A percentile compares a stretch with the other conserved stretches of the same genome.
Conservation (phyloP, 1,284 basidiomycete genomes). For the Ganoderma boninense region DNA sequence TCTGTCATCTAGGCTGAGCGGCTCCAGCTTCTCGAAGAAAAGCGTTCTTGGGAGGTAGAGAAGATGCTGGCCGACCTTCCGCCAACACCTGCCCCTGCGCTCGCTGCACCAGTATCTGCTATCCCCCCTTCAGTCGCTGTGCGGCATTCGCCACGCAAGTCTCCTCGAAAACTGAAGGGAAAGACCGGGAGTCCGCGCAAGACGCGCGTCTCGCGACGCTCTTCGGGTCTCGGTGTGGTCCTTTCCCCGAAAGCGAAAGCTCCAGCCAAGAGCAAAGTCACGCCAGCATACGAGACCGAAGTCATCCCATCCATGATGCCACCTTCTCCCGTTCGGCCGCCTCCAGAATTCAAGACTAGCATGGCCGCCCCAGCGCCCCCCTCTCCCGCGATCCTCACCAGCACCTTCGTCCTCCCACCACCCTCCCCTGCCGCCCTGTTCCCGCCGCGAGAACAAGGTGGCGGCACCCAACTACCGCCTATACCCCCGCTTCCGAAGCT, state of each 20-base stretch:
- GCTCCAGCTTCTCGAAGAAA: slow-evolving; percentile 70
- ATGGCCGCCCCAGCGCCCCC: slow-evolving; percentile 29
- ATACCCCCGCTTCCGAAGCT: slow-evolving; percentile 33
- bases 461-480: slow-evolving; percentile 24
- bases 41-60: slow-evolving; percentile 68
- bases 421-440: slow-evolving; percentile 69
- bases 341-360: slow-evolving; percentile 41
- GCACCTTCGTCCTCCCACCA: slow-evolving; percentile 75
- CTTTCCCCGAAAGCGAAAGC: slow-evolving; percentile 28
- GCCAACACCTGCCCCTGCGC: slow-evolving; percentile 47
- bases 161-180: slow-evolving; percentile 49
- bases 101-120: slow-evolving; percentile 1
- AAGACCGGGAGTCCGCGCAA: slow-evolving; percentile 50
- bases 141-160: slow-evolving; percentile 35
- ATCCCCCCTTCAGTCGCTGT: slow-evolving; percentile 3
- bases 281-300: slow-evolving; percentile 74
- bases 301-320: slow-evolving; percentile 53
- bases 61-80: slow-evolving; percentile 67
- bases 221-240: slow-evolving; percentile 42
- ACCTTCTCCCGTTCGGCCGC: slow-evolving; percentile 26
- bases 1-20: slow-evolving; percentile 60
- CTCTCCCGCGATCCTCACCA: slow-evolving; percentile 50
- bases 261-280: slow-evolving; percentile 40
- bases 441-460: slow-evolving; percentile 24
- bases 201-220: slow-evolving; percentile 55